phyloP scores from a whole-genome alignment of 2,329 filamentous ascomycete species.

The Alternaria rosae region DNA sequence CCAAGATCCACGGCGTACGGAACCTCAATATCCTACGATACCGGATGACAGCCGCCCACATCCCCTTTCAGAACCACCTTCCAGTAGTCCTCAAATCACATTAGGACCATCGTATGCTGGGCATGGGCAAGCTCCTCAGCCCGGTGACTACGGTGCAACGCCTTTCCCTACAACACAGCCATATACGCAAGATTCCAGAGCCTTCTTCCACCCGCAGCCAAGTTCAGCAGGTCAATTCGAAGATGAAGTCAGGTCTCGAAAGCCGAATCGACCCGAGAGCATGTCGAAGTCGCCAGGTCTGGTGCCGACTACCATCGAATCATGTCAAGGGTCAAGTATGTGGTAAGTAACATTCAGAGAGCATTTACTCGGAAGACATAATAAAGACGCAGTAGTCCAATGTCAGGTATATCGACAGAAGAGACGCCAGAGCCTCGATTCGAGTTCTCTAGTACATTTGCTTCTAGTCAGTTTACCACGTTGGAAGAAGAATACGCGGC shows the following conservation, averaged over 20 bases:
- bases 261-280: neutral
- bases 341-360: neutral
- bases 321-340: neutral
- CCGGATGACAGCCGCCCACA: neutral
- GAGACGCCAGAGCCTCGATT: neutral
- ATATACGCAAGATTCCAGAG: neutral
- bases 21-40: neutral
- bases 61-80: neutral
- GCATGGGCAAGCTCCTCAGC: neutral
- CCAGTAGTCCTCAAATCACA: neutral
- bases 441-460: neutral
- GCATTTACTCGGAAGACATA: neutral
- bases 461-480: neutral
- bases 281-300: neutral
- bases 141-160: neutral
- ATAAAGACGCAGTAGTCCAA: neutral
- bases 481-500: neutral
- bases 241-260: neutral
- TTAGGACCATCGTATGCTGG: neutral
- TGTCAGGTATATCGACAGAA: neutral
- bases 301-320: neutral
- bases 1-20: neutral
- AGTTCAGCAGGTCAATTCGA: neutral
- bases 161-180: neutral
- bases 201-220: neutral